Conservation (phyloP, 345 rosid species). For the Arabidopsis thaliana region DNA sequence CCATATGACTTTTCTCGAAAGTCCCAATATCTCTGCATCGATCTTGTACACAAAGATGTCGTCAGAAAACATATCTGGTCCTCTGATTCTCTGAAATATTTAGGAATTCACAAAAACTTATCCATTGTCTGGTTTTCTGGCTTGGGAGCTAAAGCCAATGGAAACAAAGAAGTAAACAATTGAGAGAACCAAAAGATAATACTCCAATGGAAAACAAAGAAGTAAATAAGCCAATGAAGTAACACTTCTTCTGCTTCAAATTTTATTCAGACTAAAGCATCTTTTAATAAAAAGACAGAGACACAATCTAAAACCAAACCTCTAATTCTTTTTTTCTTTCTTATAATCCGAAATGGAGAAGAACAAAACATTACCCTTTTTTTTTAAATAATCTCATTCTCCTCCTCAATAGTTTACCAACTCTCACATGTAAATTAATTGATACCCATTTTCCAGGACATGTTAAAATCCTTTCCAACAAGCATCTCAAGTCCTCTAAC, state of each 20-base stretch:
- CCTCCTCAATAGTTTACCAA: constrained; percentile 40
- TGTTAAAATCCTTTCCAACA: constrained; percentile 69
- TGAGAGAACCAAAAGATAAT: no score
- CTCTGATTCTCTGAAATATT: constrained; percentile 4
- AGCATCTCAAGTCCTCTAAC: constrained; percentile 62
- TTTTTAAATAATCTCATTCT: constrained; percentile 26
- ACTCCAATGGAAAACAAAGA: not conserved
- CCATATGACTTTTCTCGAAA: constrained; percentile 5
- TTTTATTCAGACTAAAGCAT: constrained; percentile 35
- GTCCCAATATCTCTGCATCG: constrained; percentile 9
- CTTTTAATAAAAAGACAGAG: not conserved
- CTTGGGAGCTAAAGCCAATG: not conserved
- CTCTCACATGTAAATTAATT: constrained; percentile 27
- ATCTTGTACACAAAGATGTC: not conserved
- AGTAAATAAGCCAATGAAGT: not conserved
- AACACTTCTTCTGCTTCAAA: not conserved
- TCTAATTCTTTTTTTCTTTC: constrained; percentile 1
- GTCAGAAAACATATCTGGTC: constrained; percentile 15
- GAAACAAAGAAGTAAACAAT: no score
- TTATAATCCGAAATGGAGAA: constrained; percentile 8
- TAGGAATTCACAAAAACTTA: constrained; percentile 19
- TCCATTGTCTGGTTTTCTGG: not conserved
- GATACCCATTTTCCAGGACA: constrained; percentile 71
- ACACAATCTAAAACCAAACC: constrained; percentile 26
- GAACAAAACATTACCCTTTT: not conserved